Evolutionary conservation across 2,329 filamentous ascomycete genomes (phyloP).

Genomic region (Colletotrichum coccodes): DNA sequence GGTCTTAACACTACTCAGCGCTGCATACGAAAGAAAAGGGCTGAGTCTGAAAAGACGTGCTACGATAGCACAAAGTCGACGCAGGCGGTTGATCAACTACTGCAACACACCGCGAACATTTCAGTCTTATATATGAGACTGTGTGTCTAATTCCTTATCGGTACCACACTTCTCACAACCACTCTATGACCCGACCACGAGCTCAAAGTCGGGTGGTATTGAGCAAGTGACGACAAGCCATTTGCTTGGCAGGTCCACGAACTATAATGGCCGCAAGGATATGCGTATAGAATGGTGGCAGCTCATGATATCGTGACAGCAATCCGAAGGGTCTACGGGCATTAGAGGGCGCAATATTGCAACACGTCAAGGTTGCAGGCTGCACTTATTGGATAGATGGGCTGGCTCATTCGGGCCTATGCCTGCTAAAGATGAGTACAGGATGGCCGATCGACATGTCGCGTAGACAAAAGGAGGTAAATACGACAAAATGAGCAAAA

Average conservation of each 20-base stretch:
- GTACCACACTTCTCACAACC: background rate
- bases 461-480: conserved; percentile 7
- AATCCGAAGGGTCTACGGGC: background rate
- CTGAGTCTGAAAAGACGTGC: background rate
- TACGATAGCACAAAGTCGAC: background rate
- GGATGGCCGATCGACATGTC: conserved; percentile 16
- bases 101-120: background rate
- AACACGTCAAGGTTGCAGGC: conserved; percentile 16
- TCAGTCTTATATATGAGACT: background rate
- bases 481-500: background rate
- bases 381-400: conserved; percentile 10
- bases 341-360: conserved; percentile 17
- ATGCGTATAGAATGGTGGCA: background rate
- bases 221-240: conserved; percentile 11
- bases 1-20: background rate
- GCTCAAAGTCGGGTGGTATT: background rate
- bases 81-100: background rate
- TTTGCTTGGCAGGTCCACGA: conserved; percentile 3
- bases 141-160: background rate
- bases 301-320: background rate
- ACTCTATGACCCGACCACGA: background rate
- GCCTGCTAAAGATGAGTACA: conserved; percentile 6
- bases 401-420: conserved; percentile 13
- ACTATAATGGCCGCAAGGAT: background rate
- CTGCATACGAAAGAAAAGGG: background rate